Percentiles rank a stretch among this genome's conserved stretches.
These are phyloP conservation scores for Yamadazyma membranifaciens DNA, from an alignment of 1,139 yeast genomes.

Conservation along the genomic window DNA sequence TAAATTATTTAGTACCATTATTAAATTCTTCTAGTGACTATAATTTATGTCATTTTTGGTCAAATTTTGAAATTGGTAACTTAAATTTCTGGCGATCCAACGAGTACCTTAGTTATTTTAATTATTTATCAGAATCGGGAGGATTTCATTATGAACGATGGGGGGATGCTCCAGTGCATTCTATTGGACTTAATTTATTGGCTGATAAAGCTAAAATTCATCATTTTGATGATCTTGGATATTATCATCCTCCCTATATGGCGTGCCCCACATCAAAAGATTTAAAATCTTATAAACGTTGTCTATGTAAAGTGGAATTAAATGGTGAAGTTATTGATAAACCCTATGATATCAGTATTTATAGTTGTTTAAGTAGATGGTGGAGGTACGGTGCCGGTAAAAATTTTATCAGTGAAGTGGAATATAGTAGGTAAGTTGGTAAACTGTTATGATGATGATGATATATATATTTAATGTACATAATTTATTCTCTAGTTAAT, in stretches of 20 bases:
- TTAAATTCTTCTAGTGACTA: constrained; percentile 48
- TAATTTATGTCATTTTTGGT: constrained; percentile 94
- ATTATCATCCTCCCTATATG: constrained; percentile 76
- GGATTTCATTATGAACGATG: constrained; percentile 92
- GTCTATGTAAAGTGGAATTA: constrained; percentile 57
- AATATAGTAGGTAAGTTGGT: constrained; percentile 12
- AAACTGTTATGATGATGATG: no score
- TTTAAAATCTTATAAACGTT: constrained; percentile 56
- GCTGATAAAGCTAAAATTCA: constrained; percentile 69
- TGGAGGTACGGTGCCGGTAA: constrained; percentile 73
- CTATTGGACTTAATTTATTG: constrained; percentile 69
- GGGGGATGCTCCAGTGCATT: constrained; percentile 99
- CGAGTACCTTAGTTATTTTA: constrained; percentile 65
- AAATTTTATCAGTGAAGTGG: constrained; percentile 41
- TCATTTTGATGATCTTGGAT: constrained; percentile 91
- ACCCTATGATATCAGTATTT: constrained; percentile 56
- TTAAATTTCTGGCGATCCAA: constrained; percentile 77
- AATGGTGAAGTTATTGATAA: constrained; percentile 35
- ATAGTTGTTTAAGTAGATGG: constrained; percentile 83
- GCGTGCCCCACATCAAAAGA: constrained; percentile 71
- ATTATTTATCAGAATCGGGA: constrained; percentile 66
- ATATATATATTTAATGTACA: neutral
- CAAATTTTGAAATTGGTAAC: constrained; percentile 86
- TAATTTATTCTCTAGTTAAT: neutral
- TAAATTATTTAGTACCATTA: constrained; percentile 21